A percentile compares a stretch with the other conserved stretches of the same genome.
Conservation (phyloP, 2,329 filamentous ascomycete species). For the Fusarium euwallaceae region DNA sequence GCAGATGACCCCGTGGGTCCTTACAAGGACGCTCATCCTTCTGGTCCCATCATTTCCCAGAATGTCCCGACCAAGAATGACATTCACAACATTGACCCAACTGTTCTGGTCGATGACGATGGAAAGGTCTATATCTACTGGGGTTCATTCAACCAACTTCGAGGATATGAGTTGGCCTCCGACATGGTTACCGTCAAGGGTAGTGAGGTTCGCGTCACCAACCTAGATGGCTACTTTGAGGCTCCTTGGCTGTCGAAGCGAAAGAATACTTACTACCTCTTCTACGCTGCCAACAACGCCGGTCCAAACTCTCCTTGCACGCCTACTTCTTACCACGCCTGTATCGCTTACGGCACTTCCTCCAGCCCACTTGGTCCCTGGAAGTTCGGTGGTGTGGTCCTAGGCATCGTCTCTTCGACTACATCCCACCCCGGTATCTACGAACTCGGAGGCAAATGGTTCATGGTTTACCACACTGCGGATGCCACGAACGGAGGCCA, state of each 20-base stretch:
- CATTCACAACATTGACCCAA: slow-evolving; percentile 58
- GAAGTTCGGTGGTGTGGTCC: slow-evolving; percentile 51
- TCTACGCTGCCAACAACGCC: slow-evolving; percentile 56
- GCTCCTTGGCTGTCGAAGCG: slow-evolving; percentile 56
- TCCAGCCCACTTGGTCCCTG: slow-evolving; percentile 52
- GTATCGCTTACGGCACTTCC: slow-evolving; percentile 54
- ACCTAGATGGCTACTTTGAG: slow-evolving; percentile 53
- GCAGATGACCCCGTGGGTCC: slow-evolving; percentile 52
- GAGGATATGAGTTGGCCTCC: slow-evolving; percentile 50
- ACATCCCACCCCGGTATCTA: slow-evolving; percentile 54
- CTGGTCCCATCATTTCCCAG: slow-evolving; percentile 54
- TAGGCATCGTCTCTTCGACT: slow-evolving; percentile 54
- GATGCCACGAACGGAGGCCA: slow-evolving; percentile 52
- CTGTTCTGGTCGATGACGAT: slow-evolving; percentile 54
- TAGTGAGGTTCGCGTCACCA: slow-evolving; percentile 37
- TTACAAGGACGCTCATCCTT: slow-evolving; percentile 51
- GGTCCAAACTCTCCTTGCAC: slow-evolving; percentile 53
- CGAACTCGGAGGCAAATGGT: slow-evolving; percentile 47
- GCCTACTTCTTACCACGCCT: slow-evolving; percentile 55
- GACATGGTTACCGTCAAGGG: slow-evolving; percentile 54
- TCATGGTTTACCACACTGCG: slow-evolving; percentile 53
- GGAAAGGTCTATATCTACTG: slow-evolving; percentile 54
- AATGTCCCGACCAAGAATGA: slow-evolving; percentile 48
- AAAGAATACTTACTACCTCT: slow-evolving; percentile 53
- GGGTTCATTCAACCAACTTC: slow-evolving; percentile 54